phyloP scores from a whole-genome alignment of 2,329 filamentous ascomycete genomes.

The Scorias spongiosa region DNA sequence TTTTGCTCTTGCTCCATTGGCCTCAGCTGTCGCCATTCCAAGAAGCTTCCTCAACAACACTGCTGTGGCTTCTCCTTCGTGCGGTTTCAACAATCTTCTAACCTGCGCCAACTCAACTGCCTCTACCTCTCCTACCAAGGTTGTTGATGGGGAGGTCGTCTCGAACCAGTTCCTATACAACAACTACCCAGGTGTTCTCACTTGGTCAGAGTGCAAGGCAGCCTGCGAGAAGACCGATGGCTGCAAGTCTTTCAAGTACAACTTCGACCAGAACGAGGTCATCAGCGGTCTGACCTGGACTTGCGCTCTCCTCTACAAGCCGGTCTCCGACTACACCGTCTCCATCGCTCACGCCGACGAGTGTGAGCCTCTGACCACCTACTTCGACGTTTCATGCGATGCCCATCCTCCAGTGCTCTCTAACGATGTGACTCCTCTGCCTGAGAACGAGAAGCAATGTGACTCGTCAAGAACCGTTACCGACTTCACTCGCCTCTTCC shows the following conservation, averaged over 20 bases:
- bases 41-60: no score
- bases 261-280: background rate
- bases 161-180: background rate
- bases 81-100: no score
- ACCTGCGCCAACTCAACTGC: background rate
- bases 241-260: background rate
- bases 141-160: background rate
- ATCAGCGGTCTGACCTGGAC: background rate
- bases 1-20: no score
- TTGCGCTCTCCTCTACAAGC: background rate
- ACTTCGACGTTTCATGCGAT: background rate
- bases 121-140: background rate
- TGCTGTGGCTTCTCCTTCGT: no score
- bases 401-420: background rate
- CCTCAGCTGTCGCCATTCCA: no score
- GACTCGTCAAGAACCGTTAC: background rate
- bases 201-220: background rate
- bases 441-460: no score
- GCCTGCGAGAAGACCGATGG: background rate
- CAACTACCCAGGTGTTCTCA: background rate
- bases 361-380: background rate
- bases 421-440: no score
- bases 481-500: background rate
- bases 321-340: background rate
- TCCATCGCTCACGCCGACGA: background rate